Evolutionary conservation across 164 flowering plant genomes (phyloP).

Genomic region (Sedum album): DNA sequence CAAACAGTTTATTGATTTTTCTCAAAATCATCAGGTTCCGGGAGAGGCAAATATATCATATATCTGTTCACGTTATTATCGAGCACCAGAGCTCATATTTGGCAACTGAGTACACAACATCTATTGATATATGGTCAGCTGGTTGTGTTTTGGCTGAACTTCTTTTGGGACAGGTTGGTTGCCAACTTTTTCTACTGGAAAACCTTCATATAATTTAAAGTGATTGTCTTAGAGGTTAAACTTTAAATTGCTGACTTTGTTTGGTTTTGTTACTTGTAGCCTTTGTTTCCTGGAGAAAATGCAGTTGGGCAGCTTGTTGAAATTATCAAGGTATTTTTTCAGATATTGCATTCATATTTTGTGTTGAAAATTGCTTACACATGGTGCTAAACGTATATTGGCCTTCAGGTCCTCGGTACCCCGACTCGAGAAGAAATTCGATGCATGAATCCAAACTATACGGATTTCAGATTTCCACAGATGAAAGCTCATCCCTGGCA

Average conservation of each 20-base stretch:
- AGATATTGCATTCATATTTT: background rate
- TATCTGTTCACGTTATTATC: constrained; percentile 14
- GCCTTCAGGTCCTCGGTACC: constrained; percentile 7
- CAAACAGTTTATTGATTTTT: background rate
- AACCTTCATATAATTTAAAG: no score
- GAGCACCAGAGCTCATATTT: constrained; percentile 15
- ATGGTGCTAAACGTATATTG: background rate
- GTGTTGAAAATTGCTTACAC: no score
- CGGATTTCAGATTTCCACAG: constrained; percentile 9
- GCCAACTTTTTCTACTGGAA: background rate
- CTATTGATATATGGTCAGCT: constrained; percentile 14
- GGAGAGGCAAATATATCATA: constrained; percentile 14
- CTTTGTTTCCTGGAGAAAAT: constrained; percentile 13
- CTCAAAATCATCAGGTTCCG: constrained; percentile 4
- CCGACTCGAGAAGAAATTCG: constrained; percentile 11
- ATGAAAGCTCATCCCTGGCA: constrained; percentile 9
- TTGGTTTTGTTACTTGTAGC: background rate
- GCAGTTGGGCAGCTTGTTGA: constrained; percentile 12
- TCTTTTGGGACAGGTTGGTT: constrained; percentile 12
- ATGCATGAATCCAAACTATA: constrained; percentile 10
- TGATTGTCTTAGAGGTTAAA: no score
- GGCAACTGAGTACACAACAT: constrained; percentile 13
- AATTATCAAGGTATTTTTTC: constrained; percentile 8
- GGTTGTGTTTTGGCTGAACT: constrained; percentile 15
- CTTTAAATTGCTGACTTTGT: no score